Base-by-base conservation (phyloP, 2,329 filamentous ascomycete species). In the Monosporascus sp. region DNA sequence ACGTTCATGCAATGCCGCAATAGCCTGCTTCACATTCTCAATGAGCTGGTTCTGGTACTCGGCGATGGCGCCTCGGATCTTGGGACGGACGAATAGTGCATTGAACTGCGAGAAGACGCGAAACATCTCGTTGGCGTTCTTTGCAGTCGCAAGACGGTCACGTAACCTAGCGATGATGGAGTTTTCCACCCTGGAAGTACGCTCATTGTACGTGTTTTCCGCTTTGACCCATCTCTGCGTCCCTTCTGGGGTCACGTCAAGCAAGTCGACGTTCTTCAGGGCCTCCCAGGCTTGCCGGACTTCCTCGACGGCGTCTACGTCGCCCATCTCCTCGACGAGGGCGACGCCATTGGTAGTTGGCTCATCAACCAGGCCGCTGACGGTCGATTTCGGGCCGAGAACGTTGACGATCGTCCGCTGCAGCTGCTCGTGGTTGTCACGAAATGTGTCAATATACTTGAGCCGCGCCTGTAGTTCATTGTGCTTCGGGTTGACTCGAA, bases 71-170 rank as follows among this genome's bases (percentile, higher is more conserved):
- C 95, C 92, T 60, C 94, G 87, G 73, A 99, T 97, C 79, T 99
- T 99, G n/a, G 94, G 94, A 54, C 94, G 85, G 52, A 99, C 93
- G 62, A 99, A 96, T 31, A 99, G 85, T 2, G 94, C 94, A 68
- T 99, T 99, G 81, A 99, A 99, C 69, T 97, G 97, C 50, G 94
- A 97, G 70, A 99, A 99, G 56, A 99, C 94, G 51, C 95, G 89
- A 71, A 99, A 99, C 94, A 99, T 99, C 72, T 99, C 95, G 67
- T 96, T 97, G 41, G 94, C 94, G 57, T 91, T 96, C 78, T 96
- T 97, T 14, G 94, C 93, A 6, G 91, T 96, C 15, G 92, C 94
- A 52, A 99, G 80, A 54, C 94, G 88, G 71, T 99, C 94, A 64
- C 94, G 83, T 34, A 99, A 79, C 51, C 91, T 83, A 36, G 94